phyloP scores from a whole-genome alignment of 352 stramenopile genomes.

The Vaucheria bursata region DNA sequence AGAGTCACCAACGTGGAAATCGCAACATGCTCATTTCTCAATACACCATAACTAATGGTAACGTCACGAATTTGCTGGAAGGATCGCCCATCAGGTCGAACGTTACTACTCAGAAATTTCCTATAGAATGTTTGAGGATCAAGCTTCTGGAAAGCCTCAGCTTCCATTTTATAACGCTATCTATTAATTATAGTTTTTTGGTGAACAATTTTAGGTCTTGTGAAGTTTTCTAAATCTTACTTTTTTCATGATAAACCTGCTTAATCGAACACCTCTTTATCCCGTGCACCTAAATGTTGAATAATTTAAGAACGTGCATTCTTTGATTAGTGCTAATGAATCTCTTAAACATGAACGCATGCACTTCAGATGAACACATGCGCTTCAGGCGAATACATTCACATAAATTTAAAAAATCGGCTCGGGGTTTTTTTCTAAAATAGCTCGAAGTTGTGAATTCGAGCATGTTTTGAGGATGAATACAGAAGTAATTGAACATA shows the following conservation, averaged over 20 bases:
- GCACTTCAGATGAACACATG: background rate
- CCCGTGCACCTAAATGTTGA: background rate
- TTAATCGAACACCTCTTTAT: background rate
- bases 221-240: background rate
- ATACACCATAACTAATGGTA: conserved; percentile 26
- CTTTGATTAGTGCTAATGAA: background rate
- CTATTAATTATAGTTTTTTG: background rate
- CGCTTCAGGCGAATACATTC: too few species aligned
- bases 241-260: too few species aligned
- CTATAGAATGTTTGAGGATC: conserved; percentile 43
- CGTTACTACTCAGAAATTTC: conserved; percentile 31
- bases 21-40: conserved; percentile 23
- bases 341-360: background rate
- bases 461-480: too few species aligned
- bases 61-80: conserved; percentile 33
- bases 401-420: too few species aligned
- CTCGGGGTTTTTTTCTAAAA: too few species aligned
- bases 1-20: conserved; percentile 29
- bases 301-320: background rate
- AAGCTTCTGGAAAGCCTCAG: conserved; percentile 41
- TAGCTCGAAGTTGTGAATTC: too few species aligned
- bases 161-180: conserved; percentile 17
- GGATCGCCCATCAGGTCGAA: conserved; percentile 29
- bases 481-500: too few species aligned
- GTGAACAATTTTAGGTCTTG: background rate